phyloP scores from a whole-genome alignment of 495 filamentous ascomycete species.

The Penicillium tannophilum region DNA sequence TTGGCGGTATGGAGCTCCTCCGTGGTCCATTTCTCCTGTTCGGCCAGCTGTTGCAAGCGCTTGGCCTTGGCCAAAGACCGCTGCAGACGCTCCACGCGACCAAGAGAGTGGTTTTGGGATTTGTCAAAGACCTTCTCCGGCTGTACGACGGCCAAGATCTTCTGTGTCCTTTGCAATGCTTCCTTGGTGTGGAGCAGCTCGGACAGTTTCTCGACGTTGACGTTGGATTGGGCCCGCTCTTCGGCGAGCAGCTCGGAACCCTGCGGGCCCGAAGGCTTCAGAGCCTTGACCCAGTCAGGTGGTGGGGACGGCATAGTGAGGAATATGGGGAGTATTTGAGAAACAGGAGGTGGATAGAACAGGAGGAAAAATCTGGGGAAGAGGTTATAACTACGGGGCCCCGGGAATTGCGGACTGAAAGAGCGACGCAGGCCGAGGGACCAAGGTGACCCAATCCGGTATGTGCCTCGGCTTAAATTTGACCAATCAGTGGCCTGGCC shows the following conservation, averaged over 20 bases:
- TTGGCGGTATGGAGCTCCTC: conserved; percentile 62
- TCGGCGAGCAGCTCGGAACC: conserved; percentile 59
- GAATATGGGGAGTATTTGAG: not conserved
- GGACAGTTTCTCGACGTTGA: conserved; percentile 60
- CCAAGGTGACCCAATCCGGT: conserved; percentile 22
- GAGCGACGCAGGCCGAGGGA: conserved; percentile 21
- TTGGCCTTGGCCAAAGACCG: conserved; percentile 64
- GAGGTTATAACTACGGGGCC: conserved; percentile 20
- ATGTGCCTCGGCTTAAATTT: conserved; percentile 26
- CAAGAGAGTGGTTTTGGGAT: conserved; percentile 65
- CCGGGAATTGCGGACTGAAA: conserved; percentile 7
- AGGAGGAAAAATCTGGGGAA: conserved; percentile 18
- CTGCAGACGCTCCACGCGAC: conserved; percentile 64
- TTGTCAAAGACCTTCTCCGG: conserved; percentile 68
- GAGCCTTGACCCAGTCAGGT: conserved; percentile 65
- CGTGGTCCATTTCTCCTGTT: conserved; percentile 61
- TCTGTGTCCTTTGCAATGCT: conserved; percentile 52
- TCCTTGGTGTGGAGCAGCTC: conserved; percentile 63
- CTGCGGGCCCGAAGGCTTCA: conserved; percentile 63
- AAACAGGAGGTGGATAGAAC: conserved; percentile 7
- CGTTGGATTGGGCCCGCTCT: conserved; percentile 62
- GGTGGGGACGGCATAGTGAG: conserved; percentile 40
- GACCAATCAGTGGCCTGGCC: conserved; percentile 10
- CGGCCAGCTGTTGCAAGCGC: conserved; percentile 63
- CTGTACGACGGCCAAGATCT: conserved; percentile 57